These are phyloP conservation scores for Shiraia sp. DNA, from an alignment of 2,329 filamentous ascomycete species.

Conservation along the genomic window DNA sequence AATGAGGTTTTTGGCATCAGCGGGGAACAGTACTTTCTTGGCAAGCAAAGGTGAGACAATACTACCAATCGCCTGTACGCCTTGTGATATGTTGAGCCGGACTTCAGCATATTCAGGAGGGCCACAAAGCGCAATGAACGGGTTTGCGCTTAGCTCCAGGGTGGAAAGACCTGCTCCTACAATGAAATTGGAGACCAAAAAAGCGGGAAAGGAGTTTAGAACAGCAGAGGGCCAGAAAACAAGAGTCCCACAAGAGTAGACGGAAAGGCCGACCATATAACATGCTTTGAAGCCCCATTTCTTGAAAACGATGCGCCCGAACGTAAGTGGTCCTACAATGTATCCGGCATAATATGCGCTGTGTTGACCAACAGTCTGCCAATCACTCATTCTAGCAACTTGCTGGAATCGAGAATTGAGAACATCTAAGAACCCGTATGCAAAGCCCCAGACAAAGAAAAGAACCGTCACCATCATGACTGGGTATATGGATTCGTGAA, in stretches of 20 bases:
- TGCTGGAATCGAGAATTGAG: slow-evolving; percentile 72
- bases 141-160: slow-evolving; percentile 64
- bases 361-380: slow-evolving; percentile 69
- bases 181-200: slow-evolving; percentile 65
- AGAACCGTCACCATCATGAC: slow-evolving; percentile 76
- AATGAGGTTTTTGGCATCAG: slow-evolving; percentile 57
- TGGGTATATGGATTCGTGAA: slow-evolving; percentile 69
- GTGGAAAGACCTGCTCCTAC: slow-evolving; percentile 64
- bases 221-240: slow-evolving; percentile 69
- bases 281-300: slow-evolving; percentile 66
- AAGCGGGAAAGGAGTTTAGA: slow-evolving; percentile 63
- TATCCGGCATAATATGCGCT: slow-evolving; percentile 74
- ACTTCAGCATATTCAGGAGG: slow-evolving; percentile 64
- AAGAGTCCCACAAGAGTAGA: slow-evolving; percentile 65
- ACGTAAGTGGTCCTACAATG: slow-evolving; percentile 68
- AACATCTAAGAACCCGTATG: slow-evolving; percentile 82
- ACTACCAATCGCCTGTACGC: slow-evolving; percentile 63
- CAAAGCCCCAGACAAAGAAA: slow-evolving; percentile 74
- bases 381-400: slow-evolving; percentile 63
- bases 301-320: slow-evolving; percentile 63
- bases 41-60: slow-evolving; percentile 64
- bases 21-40: slow-evolving; percentile 60
- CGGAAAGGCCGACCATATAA: slow-evolving; percentile 62
- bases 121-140: slow-evolving; percentile 65
- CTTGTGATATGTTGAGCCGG: slow-evolving; percentile 64